These are phyloP conservation scores for Termitomyces sp. DNA, from an alignment of 768 basidiomycete genomes.

Conservation along the genomic window DNA sequence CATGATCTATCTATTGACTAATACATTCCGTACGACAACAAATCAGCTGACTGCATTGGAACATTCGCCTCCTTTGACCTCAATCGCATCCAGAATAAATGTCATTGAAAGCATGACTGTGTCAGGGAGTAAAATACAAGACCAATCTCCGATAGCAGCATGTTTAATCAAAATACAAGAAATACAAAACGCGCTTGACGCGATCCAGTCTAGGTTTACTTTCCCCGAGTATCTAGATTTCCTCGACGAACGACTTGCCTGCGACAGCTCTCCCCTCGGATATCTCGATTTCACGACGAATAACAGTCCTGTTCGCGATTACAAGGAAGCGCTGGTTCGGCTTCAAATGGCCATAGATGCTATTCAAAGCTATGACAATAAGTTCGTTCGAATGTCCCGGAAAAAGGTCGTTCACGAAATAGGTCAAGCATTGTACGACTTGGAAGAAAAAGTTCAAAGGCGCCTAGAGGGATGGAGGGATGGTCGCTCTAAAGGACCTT, in stretches of 20 bases:
- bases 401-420: conserved; percentile 1
- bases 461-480: background rate
- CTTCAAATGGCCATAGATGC: conserved; percentile 4
- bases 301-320: conserved; percentile 1
- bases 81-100: background rate
- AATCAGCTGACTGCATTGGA: background rate
- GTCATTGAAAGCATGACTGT: background rate
- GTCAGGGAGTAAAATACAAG: background rate
- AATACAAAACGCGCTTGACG: background rate
- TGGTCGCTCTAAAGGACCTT: background rate
- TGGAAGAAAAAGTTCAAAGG: conserved; percentile 1
- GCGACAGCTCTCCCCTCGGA: conserved; percentile 4
- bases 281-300: background rate
- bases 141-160: background rate
- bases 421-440: background rate
- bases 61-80: background rate
- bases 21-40: background rate
- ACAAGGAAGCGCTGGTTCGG: conserved; percentile 2
- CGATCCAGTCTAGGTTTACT: background rate
- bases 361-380: background rate
- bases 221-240: conserved; percentile 5
- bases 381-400: background rate
- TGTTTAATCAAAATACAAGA: background rate
- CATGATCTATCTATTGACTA: background rate
- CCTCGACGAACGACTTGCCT: background rate